These are phyloP conservation scores for Mastigamoeba balamuthi DNA, from an alignment of 78 protist genomes.

Conservation along the genomic window DNA sequence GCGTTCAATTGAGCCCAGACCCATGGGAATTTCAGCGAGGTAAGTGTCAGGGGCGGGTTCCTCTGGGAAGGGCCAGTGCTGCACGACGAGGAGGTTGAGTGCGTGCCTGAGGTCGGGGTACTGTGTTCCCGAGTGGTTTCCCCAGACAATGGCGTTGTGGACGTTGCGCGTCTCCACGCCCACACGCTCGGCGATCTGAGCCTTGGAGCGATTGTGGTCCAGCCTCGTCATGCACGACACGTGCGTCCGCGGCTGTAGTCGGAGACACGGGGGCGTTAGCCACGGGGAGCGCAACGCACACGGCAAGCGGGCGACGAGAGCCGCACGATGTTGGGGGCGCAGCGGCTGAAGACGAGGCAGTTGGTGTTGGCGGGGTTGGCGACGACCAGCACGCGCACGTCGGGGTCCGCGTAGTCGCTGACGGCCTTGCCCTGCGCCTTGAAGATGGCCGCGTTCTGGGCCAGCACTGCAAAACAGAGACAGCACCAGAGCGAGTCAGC, in stretches of 20 bases:
- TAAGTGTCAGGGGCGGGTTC: no score
- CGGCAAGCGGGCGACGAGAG: neutral
- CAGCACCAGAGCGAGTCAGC: no score
- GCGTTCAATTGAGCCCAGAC: no score
- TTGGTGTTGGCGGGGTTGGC: constrained; percentile 98
- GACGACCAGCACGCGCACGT: constrained; percentile 76
- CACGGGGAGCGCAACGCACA: no score
- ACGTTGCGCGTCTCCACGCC: constrained; percentile 38
- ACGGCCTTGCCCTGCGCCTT: constrained; percentile 71
- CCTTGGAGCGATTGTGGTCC: constrained; percentile 81
- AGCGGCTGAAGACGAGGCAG: constrained; percentile 39
- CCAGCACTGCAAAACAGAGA: no score
- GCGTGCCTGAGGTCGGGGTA: constrained; percentile 29
- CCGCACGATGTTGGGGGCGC: constrained; percentile 51
- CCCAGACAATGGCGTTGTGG: constrained; percentile 77
- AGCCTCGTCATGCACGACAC: constrained; percentile 63
- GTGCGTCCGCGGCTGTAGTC: neutral
- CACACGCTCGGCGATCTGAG: constrained; percentile 31
- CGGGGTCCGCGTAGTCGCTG: constrained; percentile 38
- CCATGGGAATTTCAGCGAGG: no score
- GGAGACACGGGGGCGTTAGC: no score
- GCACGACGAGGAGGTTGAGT: constrained; percentile 69
- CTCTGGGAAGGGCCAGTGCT: neutral
- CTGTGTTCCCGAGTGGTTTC: constrained; percentile 70
- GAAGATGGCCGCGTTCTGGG: constrained; percentile 79